These are phyloP conservation scores for Diplosphaera chodatii DNA, from an alignment of 139 green algal genomes.

Conservation along the genomic window DNA sequence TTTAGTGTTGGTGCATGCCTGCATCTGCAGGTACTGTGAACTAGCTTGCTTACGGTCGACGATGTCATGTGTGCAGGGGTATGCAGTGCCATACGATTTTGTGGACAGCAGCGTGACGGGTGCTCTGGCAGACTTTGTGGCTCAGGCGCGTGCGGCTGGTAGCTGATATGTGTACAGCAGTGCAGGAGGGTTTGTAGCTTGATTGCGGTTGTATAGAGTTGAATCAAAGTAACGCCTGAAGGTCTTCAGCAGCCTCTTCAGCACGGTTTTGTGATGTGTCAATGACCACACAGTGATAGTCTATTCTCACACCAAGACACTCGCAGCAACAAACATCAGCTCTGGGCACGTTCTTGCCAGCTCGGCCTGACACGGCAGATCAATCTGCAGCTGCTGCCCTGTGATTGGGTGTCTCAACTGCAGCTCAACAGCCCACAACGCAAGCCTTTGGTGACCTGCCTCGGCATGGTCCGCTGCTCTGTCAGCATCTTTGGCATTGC, in stretches of 20 bases:
- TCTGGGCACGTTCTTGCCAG: not conserved
- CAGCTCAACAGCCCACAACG: not conserved
- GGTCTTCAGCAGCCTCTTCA: too few relatives aligned
- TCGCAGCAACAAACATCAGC: not conserved
- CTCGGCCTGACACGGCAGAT: not conserved
- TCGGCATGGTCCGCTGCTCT: not conserved
- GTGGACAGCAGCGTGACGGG: slow-evolving; percentile 30
- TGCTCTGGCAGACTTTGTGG: slow-evolving; percentile 25
- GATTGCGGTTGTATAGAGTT: too few relatives aligned
- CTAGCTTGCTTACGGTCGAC: too few relatives aligned
- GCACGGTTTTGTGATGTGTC: too few relatives aligned
- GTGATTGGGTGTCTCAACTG: not conserved
- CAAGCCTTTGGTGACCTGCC: not conserved
- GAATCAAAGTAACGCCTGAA: too few relatives aligned
- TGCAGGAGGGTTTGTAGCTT: too few relatives aligned
- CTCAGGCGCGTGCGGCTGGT: slow-evolving; percentile 6
- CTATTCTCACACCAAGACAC: too few relatives aligned
- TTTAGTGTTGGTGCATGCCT: too few relatives aligned
- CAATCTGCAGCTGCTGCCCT: not conserved
- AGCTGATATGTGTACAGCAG: too few relatives aligned
- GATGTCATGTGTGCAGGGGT: too few relatives aligned
- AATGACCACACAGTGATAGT: too few relatives aligned
- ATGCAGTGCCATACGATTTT: slow-evolving; percentile 48
- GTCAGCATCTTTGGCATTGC: not conserved
- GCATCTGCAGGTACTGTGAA: too few relatives aligned